Percentiles rank a stretch among this genome's conserved stretches.
Evolutionary conservation across 495 filamentous ascomycete genomes (phyloP).

Genomic region (Penicillium samsonianum): DNA sequence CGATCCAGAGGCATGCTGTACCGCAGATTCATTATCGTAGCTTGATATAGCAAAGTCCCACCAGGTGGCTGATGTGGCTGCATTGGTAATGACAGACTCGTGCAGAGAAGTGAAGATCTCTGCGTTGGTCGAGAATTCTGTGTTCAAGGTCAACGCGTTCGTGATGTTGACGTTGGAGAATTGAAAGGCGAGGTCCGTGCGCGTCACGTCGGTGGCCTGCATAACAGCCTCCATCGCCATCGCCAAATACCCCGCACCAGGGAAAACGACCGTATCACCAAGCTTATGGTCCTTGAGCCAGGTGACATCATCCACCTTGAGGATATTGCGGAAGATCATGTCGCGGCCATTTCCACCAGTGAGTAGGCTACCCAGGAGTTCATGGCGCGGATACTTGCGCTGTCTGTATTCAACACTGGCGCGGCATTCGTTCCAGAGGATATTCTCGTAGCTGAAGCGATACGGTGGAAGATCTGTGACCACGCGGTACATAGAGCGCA

Average conservation of each 20-base stretch:
- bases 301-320: background rate
- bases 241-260: background rate
- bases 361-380: background rate
- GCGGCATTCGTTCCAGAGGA: no score
- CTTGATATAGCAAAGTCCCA: no score
- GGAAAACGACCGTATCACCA: background rate
- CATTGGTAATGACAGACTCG: no score
- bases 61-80: no score
- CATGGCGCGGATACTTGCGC: background rate
- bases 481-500: no score
- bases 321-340: background rate
- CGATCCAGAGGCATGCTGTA: no score
- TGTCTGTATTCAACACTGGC: background rate
- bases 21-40: no score
- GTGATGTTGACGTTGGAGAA: background rate
- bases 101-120: background rate
- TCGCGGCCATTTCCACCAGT: background rate
- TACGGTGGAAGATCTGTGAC: no score
- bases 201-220: no score
- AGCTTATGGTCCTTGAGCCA: background rate
- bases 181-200: no score
- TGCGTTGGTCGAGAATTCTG: no score
- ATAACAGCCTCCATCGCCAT: background rate
- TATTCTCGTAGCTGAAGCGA: no score
- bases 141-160: background rate